These are phyloP conservation scores for Pseudogymnoascus sp. DNA, from an alignment of 2,329 filamentous ascomycete species.

Conservation along the genomic window DNA sequence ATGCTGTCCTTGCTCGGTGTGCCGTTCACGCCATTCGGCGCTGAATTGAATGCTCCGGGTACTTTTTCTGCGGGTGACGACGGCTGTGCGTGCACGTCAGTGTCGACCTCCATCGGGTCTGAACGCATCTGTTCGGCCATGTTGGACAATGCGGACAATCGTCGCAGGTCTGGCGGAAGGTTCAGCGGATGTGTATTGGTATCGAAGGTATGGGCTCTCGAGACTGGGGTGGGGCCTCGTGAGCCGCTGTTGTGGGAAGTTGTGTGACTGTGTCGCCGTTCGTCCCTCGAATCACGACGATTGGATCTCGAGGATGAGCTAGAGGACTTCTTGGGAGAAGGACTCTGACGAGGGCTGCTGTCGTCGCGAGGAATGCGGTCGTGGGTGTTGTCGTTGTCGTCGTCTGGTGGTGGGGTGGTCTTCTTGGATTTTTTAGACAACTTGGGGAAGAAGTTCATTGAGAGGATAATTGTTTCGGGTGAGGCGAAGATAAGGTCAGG, in stretches of 20 bases:
- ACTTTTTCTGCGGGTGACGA: slow-evolving; percentile 44
- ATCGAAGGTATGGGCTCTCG: slow-evolving; percentile 42
- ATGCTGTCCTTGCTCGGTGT: slow-evolving; percentile 30
- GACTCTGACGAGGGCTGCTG: slow-evolving; percentile 19
- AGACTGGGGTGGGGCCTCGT: slow-evolving; percentile 21
- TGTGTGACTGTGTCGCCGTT: slow-evolving; percentile 17
- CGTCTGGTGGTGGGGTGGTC: slow-evolving; percentile 23
- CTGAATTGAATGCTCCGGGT: slow-evolving; percentile 35
- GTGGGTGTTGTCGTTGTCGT: slow-evolving; percentile 15
- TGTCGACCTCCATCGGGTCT: slow-evolving; percentile 69
- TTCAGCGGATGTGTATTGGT: slow-evolving; percentile 80
- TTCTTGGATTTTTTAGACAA: slow-evolving; percentile 30
- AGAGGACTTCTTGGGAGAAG: slow-evolving; percentile 25
- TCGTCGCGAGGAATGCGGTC: not conserved
- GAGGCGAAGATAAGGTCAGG: slow-evolving; percentile 4
- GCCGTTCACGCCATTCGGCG: slow-evolving; percentile 39
- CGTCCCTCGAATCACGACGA: slow-evolving; percentile 17
- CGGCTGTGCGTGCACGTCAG: slow-evolving; percentile 46
- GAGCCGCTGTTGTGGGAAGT: slow-evolving; percentile 26
- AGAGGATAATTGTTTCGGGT: slow-evolving; percentile 10
- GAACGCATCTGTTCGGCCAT: slow-evolving; percentile 41
- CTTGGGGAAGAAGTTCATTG: slow-evolving; percentile 32
- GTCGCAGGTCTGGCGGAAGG: slow-evolving; percentile 76
- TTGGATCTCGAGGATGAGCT: slow-evolving; percentile 19
- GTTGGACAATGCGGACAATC: slow-evolving; percentile 60